These are phyloP conservation scores for Aspergillus coremiiformis DNA, from an alignment of 495 filamentous ascomycete species.

Conservation along the genomic window DNA sequence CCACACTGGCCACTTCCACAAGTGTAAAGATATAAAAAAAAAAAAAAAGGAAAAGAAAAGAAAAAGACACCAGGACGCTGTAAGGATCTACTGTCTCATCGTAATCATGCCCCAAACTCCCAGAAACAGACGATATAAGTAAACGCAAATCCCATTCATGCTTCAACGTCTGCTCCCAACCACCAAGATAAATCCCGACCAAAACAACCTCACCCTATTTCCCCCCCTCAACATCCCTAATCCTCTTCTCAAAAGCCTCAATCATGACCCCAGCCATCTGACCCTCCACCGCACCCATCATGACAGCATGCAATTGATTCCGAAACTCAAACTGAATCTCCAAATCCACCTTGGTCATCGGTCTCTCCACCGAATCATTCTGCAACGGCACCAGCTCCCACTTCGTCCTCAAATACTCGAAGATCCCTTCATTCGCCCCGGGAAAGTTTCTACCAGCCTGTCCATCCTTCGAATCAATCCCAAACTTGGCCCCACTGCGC, in stretches of 20 bases:
- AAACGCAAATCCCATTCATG: neutral
- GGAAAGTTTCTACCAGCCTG: constrained; percentile 24
- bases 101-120: neutral
- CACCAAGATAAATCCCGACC: neutral
- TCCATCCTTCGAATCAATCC: constrained; percentile 11
- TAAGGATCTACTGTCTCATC: neutral
- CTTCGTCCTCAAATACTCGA: constrained; percentile 66
- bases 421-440: constrained; percentile 48
- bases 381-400: constrained; percentile 59
- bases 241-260: constrained; percentile 82
- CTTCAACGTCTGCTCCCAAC: neutral
- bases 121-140: neutral
- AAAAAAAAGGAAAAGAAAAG: no score
- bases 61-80: neutral
- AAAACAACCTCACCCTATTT: neutral
- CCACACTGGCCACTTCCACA: no score
- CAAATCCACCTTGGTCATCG: constrained; percentile 63
- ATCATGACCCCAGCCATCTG: constrained; percentile 85
- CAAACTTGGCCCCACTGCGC: constrained; percentile 52
- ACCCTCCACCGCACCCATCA: constrained; percentile 73
- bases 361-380: constrained; percentile 20
- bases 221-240: constrained; percentile 45
- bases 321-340: constrained; percentile 72
- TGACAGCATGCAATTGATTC: constrained; percentile 72
- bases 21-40: no score